Evolutionary conservation across 108 stramenopile species (phyloP).

Genomic region (Schizochytrium sp.): DNA sequence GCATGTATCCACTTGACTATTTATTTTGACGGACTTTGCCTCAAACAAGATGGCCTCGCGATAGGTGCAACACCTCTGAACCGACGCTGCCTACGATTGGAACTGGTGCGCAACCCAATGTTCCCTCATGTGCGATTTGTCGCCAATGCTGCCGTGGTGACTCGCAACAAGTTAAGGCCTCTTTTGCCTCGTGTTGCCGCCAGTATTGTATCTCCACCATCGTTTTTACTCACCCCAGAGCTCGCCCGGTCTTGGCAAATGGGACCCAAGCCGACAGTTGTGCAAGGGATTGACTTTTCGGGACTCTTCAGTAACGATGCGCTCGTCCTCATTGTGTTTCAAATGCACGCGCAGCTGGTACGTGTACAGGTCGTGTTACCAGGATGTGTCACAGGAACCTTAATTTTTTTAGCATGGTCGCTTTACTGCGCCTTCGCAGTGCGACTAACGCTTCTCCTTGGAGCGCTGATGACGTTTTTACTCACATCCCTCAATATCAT

Average conservation of each 20-base stretch:
- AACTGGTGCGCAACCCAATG: not conserved
- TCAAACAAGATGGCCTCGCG: not conserved
- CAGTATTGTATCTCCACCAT: not conserved
- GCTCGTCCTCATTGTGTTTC: not conserved
- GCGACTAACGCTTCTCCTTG: too few relatives aligned
- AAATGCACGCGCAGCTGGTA: not conserved
- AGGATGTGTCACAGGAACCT: not conserved
- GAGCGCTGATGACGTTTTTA: too few relatives aligned
- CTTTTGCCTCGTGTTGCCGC: not conserved
- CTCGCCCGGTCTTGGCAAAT: not conserved
- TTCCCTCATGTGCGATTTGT: not conserved
- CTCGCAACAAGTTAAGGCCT: not conserved
- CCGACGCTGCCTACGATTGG: not conserved
- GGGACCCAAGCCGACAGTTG: not conserved
- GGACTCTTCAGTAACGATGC: not conserved
- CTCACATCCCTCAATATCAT: too few relatives aligned
- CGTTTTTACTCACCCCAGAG: not conserved
- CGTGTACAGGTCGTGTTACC: not conserved
- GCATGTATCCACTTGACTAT: not conserved
- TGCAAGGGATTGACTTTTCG: not conserved
- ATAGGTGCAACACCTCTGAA: not conserved
- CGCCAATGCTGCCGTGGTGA: not conserved
- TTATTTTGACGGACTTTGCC: not conserved
- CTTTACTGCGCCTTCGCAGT: too few relatives aligned
- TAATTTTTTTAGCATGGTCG: not conserved